These are phyloP conservation scores for Raffaelea deltoideospora DNA, from an alignment of 2,329 filamentous ascomycete genomes.

Conservation along the genomic window DNA sequence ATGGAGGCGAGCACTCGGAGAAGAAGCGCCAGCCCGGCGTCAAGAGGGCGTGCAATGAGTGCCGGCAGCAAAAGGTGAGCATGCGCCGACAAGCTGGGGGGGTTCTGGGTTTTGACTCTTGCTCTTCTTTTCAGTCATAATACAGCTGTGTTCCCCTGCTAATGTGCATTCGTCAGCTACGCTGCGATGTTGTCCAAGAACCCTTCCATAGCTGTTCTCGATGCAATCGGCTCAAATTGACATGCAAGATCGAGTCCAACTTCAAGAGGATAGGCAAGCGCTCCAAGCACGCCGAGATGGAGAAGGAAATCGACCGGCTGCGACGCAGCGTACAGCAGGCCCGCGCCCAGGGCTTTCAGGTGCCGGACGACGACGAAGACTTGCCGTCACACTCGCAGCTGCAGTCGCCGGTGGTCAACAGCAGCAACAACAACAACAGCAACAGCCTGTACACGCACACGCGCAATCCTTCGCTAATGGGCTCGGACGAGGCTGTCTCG, in stretches of 20 bases:
- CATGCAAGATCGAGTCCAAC: conserved; percentile 76
- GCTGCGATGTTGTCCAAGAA: conserved; percentile 72
- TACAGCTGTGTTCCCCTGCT: conserved; percentile 30
- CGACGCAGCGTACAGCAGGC: conserved; percentile 46
- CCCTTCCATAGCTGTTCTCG: conserved; percentile 65
- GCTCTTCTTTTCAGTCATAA: neutral
- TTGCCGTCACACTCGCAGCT: conserved; percentile 29
- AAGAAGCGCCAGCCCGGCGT: conserved; percentile 53
- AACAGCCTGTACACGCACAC: conserved; percentile 43
- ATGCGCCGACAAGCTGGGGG: too few species aligned
- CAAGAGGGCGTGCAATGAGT: conserved; percentile 74
- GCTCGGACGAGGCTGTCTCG: conserved; percentile 53
- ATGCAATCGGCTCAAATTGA: conserved; percentile 64
- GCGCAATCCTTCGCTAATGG: conserved; percentile 48
- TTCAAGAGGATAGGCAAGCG: conserved; percentile 73
- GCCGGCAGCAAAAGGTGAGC: conserved; percentile 68
- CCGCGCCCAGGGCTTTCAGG: conserved; percentile 39
- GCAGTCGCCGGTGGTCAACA: conserved; percentile 39
- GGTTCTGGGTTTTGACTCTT: too few species aligned
- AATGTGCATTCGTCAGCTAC: conserved; percentile 52
- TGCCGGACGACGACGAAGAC: conserved; percentile 31
- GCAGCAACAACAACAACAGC: too few species aligned
- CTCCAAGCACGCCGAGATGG: conserved; percentile 74
- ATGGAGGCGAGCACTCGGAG: conserved; percentile 37
- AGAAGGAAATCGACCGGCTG: conserved; percentile 60